A percentile compares a stretch with the other conserved stretches of the same genome.
Evolutionary conservation across 2,329 filamentous ascomycete genomes (phyloP).

Genomic region (Gaeumannomyces sp.): DNA sequence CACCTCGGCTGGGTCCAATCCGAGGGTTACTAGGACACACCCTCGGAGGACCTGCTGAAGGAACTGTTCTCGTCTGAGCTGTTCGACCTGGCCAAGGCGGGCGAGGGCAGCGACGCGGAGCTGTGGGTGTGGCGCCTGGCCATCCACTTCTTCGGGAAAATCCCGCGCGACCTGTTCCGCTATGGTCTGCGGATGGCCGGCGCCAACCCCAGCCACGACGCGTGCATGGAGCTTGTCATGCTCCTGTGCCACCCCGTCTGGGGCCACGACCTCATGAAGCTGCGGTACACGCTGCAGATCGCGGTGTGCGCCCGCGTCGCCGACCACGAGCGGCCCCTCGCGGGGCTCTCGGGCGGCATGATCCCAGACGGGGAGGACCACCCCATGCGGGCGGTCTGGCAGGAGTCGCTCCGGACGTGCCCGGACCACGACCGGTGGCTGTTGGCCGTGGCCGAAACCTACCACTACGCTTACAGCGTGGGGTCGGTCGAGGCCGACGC

Average conservation of each 20-base stretch:
- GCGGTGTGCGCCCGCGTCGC: slow-evolving; percentile 5
- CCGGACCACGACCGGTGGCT: neutral
- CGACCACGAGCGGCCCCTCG: slow-evolving; percentile 9
- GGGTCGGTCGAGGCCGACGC: slow-evolving; percentile 3
- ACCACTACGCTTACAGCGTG: neutral
- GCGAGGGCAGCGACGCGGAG: slow-evolving; percentile 3
- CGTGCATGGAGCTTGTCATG: slow-evolving; percentile 6
- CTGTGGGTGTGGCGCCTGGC: slow-evolving; percentile 10
- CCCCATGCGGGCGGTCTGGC: too few relatives aligned
- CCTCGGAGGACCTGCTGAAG: neutral
- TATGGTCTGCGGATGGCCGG: slow-evolving; percentile 8
- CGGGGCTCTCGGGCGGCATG: neutral
- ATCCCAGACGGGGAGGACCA: neutral
- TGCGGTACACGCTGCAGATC: slow-evolving; percentile 8
- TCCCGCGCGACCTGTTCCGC: slow-evolving; percentile 10
- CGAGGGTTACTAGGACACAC: neutral
- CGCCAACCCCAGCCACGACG: neutral
- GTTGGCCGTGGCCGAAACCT: neutral
- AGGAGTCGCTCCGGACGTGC: neutral
- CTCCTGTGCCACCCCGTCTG: slow-evolving; percentile 10
- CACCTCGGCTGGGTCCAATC: slow-evolving; percentile 8
- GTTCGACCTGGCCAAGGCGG: neutral
- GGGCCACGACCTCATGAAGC: slow-evolving; percentile 3
- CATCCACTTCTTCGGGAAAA: slow-evolving; percentile 8
- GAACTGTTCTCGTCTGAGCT: neutral